phyloP scores from a whole-genome alignment of 1,139 yeast genomes.

The Kodamaea fungicola region DNA sequence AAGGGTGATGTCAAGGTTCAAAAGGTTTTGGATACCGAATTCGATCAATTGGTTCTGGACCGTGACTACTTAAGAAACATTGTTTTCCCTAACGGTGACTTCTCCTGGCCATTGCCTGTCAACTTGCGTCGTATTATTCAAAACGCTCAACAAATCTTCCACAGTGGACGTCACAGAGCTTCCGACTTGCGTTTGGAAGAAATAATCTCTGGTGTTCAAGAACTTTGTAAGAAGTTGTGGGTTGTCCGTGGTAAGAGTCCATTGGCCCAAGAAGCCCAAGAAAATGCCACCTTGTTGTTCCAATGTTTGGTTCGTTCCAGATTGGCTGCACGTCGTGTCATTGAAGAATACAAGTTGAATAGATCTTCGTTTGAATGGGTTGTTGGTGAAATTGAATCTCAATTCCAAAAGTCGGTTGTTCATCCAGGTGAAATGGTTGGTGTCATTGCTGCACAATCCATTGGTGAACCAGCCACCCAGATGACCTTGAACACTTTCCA shows the following conservation, averaged over 20 bases:
- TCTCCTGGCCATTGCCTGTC: slow-evolving; percentile 96
- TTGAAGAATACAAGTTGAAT: slow-evolving; percentile 85
- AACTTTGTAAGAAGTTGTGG: slow-evolving; percentile 60
- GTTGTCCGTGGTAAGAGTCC: slow-evolving; percentile 83
- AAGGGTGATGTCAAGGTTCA: slow-evolving; percentile 87
- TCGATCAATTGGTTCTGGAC: slow-evolving; percentile 68
- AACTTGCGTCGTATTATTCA: slow-evolving; percentile 95
- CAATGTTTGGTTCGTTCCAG: slow-evolving; percentile 91
- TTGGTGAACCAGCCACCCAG: slow-evolving; percentile 99
- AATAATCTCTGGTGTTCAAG: slow-evolving; percentile 69
- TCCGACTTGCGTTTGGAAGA: slow-evolving; percentile 86
- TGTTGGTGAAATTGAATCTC: slow-evolving; percentile 87
- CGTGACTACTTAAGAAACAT: slow-evolving; percentile 74
- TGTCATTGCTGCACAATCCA: slow-evolving; percentile 97
- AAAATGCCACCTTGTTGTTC: slow-evolving; percentile 85
- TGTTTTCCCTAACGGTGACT: slow-evolving; percentile 90
- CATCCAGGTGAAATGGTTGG: slow-evolving; percentile 99
- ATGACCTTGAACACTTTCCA: slow-evolving; percentile 99
- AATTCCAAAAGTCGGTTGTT: slow-evolving; percentile 87
- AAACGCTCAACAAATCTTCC: slow-evolving; percentile 96
- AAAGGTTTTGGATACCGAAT: slow-evolving; percentile 78
- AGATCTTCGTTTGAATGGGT: slow-evolving; percentile 94
- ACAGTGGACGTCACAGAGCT: slow-evolving; percentile 84
- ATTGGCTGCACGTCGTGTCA: slow-evolving; percentile 83
- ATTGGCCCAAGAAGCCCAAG: slow-evolving; percentile 81